Percentiles rank a stretch among this genome's conserved stretches.
Conservation (phyloP, 768 basidiomycete species). For the Lanmaoa rubissima region DNA sequence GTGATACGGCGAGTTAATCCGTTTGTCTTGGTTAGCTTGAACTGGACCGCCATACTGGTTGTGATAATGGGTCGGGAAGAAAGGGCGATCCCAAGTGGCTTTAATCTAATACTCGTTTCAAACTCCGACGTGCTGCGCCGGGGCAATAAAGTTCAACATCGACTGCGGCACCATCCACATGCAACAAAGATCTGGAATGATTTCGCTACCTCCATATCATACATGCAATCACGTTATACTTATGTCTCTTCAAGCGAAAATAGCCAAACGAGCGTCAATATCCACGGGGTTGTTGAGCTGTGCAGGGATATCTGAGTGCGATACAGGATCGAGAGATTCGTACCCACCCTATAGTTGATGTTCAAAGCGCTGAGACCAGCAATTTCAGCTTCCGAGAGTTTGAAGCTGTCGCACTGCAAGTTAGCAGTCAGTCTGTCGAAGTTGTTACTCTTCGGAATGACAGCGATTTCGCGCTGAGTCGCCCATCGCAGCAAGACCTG, state of each 20-base stretch:
- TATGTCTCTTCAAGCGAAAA: conserved; percentile 56
- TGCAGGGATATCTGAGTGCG: conserved; percentile 3
- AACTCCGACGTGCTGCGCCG: conserved; percentile 45
- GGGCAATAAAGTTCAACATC: neutral
- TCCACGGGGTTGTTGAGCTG: conserved; percentile 71
- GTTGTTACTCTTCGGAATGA: conserved; percentile 71
- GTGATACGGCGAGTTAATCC: conserved; percentile 59
- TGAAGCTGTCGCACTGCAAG: conserved; percentile 44
- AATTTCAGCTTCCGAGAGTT: conserved; percentile 59
- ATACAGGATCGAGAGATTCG: neutral
- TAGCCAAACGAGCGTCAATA: conserved; percentile 61
- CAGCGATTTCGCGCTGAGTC: conserved; percentile 68
- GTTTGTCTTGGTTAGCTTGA: conserved; percentile 63
- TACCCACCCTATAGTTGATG: conserved; percentile 57
- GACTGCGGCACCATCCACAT: conserved; percentile 7
- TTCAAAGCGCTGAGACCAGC: conserved; percentile 58
- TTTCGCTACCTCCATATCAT: neutral
- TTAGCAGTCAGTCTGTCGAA: conserved; percentile 40
- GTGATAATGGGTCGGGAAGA: conserved; percentile 35
- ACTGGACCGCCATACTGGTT: conserved; percentile 44
- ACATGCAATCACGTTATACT: neutral
- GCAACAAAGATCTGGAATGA: neutral
- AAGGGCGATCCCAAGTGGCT: neutral
- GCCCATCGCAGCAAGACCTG: conserved; percentile 81
- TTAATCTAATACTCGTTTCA: conserved; percentile 31